Evolutionary conservation across 371 early-diverging fungal genomes (phyloP), one percentile per base, ranked within the genome.

Genomic region (Homolaphlyctis polyrhiza): DNA sequence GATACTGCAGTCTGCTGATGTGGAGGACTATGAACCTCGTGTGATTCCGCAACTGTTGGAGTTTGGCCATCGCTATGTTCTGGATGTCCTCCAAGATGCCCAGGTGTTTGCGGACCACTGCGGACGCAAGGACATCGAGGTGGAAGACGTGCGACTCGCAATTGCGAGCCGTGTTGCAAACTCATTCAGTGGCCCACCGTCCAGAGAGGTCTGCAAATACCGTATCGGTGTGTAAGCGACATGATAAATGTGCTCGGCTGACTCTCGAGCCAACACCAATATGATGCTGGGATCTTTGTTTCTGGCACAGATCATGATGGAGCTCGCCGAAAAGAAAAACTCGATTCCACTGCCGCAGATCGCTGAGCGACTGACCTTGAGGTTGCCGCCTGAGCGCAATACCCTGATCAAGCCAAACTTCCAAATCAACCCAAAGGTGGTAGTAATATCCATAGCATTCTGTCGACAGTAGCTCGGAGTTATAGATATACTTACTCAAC

Each of bases 41-140:
- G 99, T 99, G 8, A 89, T 98, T 43, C 90, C 92, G 60, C 97
- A 97, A 75, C 78, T 99, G 52, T 80, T 98, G 21, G 99, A 99
- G 81, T 96, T 98, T 72, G 67, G 71, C 60, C 72, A 71, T 66
- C 63, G 75, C 55, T 98, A 98, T 72, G 89, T 96, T 0, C 84
- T 89, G 1, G 98, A 97, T 66, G 90, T 97, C 23, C 82, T 99
- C 32, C 90, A 91, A 65, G 99, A 99, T 74, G 93, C 99, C 4
- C 80, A 90, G 50, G 71, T 92, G 11, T 98, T 94, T 77, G 89
- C 96, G 35, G 98, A 97, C 66, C 98, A 99, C 71, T 92, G 94
- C 6, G 87, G 85, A 27, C 88, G 91, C 65, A 74, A 72, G 16
- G 91, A 90, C 49, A 77, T 98, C n/a, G 90, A 89, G 54, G 66